phyloP scores from a whole-genome alignment of 2,329 filamentous ascomycete species.

The Neofusicoccum sp. region DNA sequence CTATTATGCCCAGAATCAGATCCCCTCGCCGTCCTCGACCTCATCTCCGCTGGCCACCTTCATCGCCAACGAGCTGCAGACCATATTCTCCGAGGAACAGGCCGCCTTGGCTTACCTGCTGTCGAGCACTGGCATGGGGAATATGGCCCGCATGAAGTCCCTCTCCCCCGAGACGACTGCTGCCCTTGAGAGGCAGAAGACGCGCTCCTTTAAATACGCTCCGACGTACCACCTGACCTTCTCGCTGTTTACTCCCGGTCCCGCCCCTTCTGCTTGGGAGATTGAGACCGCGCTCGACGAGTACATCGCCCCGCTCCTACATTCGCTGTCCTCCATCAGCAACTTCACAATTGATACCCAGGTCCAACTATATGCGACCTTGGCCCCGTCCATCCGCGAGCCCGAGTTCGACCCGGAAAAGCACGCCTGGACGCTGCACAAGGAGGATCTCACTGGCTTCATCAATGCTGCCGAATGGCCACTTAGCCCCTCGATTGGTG shows the following conservation, averaged over 20 bases:
- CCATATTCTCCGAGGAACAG: slow-evolving; percentile 83
- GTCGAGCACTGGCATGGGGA: slow-evolving; percentile 44
- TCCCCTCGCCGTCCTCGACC: slow-evolving; percentile 65
- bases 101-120: slow-evolving; percentile 63
- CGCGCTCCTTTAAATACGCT: slow-evolving; percentile 84
- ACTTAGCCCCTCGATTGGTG: slow-evolving; percentile 86
- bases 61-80: slow-evolving; percentile 73
- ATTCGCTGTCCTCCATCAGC: slow-evolving; percentile 77
- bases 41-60: slow-evolving; percentile 74
- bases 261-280: slow-evolving; percentile 82
- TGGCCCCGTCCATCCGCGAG: slow-evolving; percentile 60
- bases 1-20: slow-evolving; percentile 68
- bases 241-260: slow-evolving; percentile 82
- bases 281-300: slow-evolving; percentile 77
- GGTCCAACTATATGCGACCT: slow-evolving; percentile 83
- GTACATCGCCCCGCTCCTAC: slow-evolving; percentile 78
- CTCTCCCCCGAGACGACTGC: slow-evolving; percentile 45
- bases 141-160: slow-evolving; percentile 49
- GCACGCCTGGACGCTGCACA: slow-evolving; percentile 68
- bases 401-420: slow-evolving; percentile 54
- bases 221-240: slow-evolving; percentile 95
- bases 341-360: slow-evolving; percentile 97
- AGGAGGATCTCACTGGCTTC: slow-evolving; percentile 87
- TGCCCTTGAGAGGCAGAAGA: slow-evolving; percentile 67
- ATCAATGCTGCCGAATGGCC: slow-evolving; percentile 99